Base-by-base conservation (phyloP, 2,329 filamentous ascomycete species). In the Nemania abortiva region DNA sequence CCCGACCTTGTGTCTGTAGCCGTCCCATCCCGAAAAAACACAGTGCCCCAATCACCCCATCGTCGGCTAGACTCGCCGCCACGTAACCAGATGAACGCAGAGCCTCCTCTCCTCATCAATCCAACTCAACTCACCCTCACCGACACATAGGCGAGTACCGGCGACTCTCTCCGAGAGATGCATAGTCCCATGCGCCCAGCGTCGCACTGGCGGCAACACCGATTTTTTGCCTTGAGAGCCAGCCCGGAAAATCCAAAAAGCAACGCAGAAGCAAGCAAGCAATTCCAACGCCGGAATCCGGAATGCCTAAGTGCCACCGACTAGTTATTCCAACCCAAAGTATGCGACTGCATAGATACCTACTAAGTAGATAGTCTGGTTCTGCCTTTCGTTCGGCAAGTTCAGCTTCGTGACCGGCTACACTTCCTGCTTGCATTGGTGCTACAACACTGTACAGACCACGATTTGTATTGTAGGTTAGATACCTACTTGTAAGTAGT, bases 161-260 rank as follows among this genome's bases (percentile, higher is more conserved):
- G 62, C 62, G 62, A 65, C 52, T 69, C 53, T 53, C 50, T 52
- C 63, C 57, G 62, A 62, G 22, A 20, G 50, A 27, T 49, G 57
- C 42, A 66, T 53, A 39, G 57, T 22, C 42, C 15, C 57, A 58
- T 61, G 57, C 18, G 57, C 66, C 27, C 56, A 53, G 47, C 3
- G 62, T 62, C 53, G 63, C 66, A 65, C 61, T 65, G 42, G 45
- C 66, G 66, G 66, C 20, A 6, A 56, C 63, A 62, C 63, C 66
- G 62, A 47, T 47, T 54, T 54, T 37, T 45, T 45, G 22, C 22
- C 55, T 39, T 18, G 47, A 42, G 39, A 42, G 39, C 39, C 39
- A 37, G 34, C 15, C 24, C 4, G 24, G 4, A 5, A 49, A 60
- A 45, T 27, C 24, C 24, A 45, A 45, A 45, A n/a, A 6, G 39